Conservation (phyloP, 768 basidiomycete genomes). For the Asterophora parasitica region DNA sequence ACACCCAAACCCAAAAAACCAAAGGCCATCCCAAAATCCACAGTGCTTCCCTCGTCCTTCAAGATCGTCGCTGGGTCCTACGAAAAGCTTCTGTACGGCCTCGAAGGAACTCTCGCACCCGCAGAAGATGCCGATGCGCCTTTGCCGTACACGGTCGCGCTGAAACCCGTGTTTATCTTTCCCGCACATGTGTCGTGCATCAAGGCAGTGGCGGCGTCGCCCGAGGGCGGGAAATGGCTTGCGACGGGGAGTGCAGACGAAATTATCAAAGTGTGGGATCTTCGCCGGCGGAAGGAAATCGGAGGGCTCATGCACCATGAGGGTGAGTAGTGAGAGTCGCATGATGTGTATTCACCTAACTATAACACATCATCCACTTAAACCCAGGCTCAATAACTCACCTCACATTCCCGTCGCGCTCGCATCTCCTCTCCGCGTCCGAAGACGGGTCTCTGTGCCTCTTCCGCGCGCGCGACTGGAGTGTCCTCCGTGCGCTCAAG, state of each 20-base stretch:
- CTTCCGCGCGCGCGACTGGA: slow-evolving; percentile 94
- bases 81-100: slow-evolving; percentile 92
- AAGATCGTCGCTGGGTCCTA: slow-evolving; percentile 91
- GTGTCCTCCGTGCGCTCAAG: slow-evolving; percentile 77
- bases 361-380: no score
- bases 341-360: no score
- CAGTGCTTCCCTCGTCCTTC: slow-evolving; percentile 51
- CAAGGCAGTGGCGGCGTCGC: slow-evolving; percentile 85
- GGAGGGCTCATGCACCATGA: slow-evolving; percentile 94
- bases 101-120: slow-evolving; percentile 55
- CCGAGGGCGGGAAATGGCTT: slow-evolving; percentile 91
- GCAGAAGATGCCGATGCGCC: neutral
- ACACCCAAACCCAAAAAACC: slow-evolving; percentile 12
- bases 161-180: slow-evolving; percentile 91
- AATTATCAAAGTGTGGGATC: slow-evolving; percentile 95
- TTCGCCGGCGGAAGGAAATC: slow-evolving; percentile 86
- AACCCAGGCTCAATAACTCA: slow-evolving; percentile 83
- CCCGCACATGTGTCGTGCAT: slow-evolving; percentile 94
- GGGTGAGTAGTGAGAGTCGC: no score
- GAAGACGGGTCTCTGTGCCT: slow-evolving; percentile 89
- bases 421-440: slow-evolving; percentile 86
- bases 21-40: slow-evolving; percentile 17
- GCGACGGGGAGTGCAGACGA: slow-evolving; percentile 96
- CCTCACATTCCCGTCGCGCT: slow-evolving; percentile 80
- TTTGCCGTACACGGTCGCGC: slow-evolving; percentile 15